A percentile compares a stretch with the other conserved stretches of the same genome.
phyloP scores from a whole-genome alignment of 1,139 yeast genomes.

The Pichia inconspicua region DNA sequence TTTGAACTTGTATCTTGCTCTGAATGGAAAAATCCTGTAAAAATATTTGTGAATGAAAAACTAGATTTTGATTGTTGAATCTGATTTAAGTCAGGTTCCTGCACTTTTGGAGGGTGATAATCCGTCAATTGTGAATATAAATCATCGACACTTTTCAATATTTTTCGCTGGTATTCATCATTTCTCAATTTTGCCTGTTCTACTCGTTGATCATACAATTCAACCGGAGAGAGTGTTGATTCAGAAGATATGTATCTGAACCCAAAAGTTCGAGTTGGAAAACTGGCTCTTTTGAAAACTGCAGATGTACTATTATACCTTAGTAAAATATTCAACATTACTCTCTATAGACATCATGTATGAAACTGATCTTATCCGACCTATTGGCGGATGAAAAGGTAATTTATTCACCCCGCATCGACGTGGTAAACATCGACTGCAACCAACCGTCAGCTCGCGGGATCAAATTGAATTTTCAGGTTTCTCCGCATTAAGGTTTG shows the following conservation, averaged over 20 bases:
- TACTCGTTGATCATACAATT: conserved; percentile 40
- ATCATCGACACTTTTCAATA: conserved; percentile 45
- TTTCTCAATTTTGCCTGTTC: conserved; percentile 38
- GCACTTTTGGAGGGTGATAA: conserved; percentile 52
- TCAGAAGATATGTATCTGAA: neutral
- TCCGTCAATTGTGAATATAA: conserved; percentile 40
- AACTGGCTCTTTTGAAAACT: neutral
- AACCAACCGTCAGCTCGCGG: too few species aligned
- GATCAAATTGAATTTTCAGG: too few species aligned
- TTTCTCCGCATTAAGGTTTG: too few species aligned
- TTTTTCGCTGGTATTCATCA: conserved; percentile 52
- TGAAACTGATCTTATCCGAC: too few species aligned
- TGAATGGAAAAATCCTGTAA: conserved; percentile 16
- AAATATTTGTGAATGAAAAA: conserved; percentile 29
- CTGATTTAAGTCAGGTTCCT: conserved; percentile 41
- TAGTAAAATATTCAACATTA: too few species aligned
- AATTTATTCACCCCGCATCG: neutral
- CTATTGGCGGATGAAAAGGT: too few species aligned
- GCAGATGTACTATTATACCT: neutral
- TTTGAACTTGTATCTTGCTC: conserved; percentile 6
- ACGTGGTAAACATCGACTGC: too few species aligned
- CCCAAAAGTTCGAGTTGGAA: neutral
- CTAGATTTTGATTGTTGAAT: conserved; percentile 17
- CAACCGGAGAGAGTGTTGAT: conserved; percentile 32
- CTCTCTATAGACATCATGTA: neutral